A percentile compares a stretch with the other conserved stretches of the same genome.
Conservation (phyloP, 2,329 filamentous ascomycete genomes). For the Lecanicillium sp. region DNA sequence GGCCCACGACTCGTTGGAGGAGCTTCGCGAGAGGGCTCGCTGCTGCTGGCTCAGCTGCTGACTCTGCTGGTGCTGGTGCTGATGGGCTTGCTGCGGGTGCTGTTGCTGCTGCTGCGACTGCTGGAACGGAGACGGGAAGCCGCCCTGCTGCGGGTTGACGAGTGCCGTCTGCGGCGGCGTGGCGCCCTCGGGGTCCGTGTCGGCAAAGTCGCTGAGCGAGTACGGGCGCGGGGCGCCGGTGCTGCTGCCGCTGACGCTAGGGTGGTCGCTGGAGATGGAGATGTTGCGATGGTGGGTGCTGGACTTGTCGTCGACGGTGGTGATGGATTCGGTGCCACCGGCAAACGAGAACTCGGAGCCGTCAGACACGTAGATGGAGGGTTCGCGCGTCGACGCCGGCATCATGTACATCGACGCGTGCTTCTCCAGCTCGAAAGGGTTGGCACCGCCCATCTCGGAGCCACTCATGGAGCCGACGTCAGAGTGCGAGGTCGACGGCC, state of each 20-base stretch:
- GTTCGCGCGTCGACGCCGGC: constrained; percentile 38
- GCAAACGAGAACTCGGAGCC: constrained; percentile 45
- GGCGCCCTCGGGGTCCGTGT: constrained; percentile 32
- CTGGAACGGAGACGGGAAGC: constrained; percentile 16
- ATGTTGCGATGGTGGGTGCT: constrained; percentile 14
- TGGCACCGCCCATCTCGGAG: constrained; percentile 48
- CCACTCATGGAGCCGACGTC: constrained; percentile 50
- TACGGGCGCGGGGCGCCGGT: constrained; percentile 24
- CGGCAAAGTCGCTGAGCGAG: constrained; percentile 35
- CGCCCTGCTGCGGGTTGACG: constrained; percentile 16
- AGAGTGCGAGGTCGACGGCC: constrained; percentile 56
- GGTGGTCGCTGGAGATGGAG: constrained; percentile 13
- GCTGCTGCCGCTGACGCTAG: constrained; percentile 7
- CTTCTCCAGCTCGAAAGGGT: constrained; percentile 59
- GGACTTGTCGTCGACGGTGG: constrained; percentile 11
- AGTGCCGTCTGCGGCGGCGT: constrained; percentile 28
- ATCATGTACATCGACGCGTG: constrained; percentile 50
- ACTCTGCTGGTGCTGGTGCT: constrained; percentile 18
- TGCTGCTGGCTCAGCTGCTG: constrained; percentile 18
- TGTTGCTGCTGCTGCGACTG: constrained; percentile 18
- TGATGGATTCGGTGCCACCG: constrained; percentile 21
- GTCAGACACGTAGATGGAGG: constrained; percentile 56
- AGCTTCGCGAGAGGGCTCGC: constrained; percentile 16
- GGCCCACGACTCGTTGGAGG: constrained; percentile 1
- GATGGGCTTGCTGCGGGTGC: constrained; percentile 17